A percentile compares a stretch with the other conserved stretches of the same genome.
Conservation (phyloP, 139 green algal species). For the Diplosphaera chodatii region DNA sequence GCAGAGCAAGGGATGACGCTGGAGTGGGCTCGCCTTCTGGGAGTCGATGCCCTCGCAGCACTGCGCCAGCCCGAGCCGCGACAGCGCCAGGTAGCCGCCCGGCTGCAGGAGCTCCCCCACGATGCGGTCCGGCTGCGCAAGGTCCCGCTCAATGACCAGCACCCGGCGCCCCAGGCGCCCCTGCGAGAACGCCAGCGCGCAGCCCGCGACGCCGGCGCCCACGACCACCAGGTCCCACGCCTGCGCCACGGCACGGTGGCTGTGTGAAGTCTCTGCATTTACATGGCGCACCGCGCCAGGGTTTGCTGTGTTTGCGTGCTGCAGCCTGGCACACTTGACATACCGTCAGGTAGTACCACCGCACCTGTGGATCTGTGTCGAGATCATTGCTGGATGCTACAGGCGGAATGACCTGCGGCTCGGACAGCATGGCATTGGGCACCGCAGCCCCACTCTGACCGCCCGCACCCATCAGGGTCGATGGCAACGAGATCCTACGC, state of each 20-base stretch:
- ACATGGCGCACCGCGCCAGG: no score
- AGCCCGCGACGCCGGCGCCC: slow-evolving; percentile 86
- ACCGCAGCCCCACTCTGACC: not conserved
- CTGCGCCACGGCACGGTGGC: no score
- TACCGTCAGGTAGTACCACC: no score
- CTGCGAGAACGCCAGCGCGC: slow-evolving; percentile 79
- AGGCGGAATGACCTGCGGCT: slow-evolving; percentile 15
- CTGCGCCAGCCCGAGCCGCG: slow-evolving; percentile 78
- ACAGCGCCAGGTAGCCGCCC: slow-evolving; percentile 88
- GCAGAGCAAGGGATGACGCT: no score
- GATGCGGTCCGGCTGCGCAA: slow-evolving; percentile 93
- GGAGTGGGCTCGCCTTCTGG: slow-evolving; percentile 58
- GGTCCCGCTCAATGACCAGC: slow-evolving; percentile 87
- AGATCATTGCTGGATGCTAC: slow-evolving; percentile 26
- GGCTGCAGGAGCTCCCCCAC: slow-evolving; percentile 98
- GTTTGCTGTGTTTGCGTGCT: no score
- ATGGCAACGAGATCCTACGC: no score
- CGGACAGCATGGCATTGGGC: no score
- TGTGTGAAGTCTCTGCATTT: no score
- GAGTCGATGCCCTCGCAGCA: slow-evolving; percentile 84
- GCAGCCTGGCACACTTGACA: no score
- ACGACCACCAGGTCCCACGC: slow-evolving; percentile 92
- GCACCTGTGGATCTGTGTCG: slow-evolving; percentile 13
- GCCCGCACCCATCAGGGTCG: not conserved
- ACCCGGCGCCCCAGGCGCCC: slow-evolving; percentile 70